These are phyloP conservation scores for Aspergillus coremiiformis DNA, from an alignment of 495 filamentous ascomycete genomes.

Conservation along the genomic window DNA sequence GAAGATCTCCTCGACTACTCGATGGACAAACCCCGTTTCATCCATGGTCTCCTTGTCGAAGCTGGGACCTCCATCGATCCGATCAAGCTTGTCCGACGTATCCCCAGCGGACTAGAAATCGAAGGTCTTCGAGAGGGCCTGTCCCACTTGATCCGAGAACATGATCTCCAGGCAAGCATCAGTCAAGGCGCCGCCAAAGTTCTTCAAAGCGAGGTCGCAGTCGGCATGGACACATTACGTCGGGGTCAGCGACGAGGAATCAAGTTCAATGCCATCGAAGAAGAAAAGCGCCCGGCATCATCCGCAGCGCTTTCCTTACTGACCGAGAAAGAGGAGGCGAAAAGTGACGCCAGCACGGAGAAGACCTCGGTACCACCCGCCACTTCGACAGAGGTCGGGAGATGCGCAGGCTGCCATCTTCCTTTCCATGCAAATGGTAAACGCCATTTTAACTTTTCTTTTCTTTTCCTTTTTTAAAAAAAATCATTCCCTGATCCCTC, in stretches of 20 bases:
- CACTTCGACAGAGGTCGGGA: slow-evolving; percentile 19
- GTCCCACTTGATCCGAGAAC: slow-evolving; percentile 79
- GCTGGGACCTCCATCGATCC: slow-evolving; percentile 90
- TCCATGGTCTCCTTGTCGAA: slow-evolving; percentile 84
- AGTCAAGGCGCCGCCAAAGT: slow-evolving; percentile 83
- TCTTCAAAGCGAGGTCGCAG: slow-evolving; percentile 75
- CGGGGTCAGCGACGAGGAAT: slow-evolving; percentile 74
- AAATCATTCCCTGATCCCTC: too few species aligned
- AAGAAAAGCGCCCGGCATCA: slow-evolving; percentile 10
- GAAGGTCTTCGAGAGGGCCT: slow-evolving; percentile 81
- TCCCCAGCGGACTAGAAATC: slow-evolving; percentile 86
- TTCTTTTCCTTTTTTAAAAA: not conserved
- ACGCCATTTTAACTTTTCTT: not conserved
- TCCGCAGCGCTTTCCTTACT: not conserved
- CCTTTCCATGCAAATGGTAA: slow-evolving; percentile 48
- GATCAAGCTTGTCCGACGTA: slow-evolving; percentile 78
- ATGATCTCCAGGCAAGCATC: slow-evolving; percentile 87
- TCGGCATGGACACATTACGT: slow-evolving; percentile 69
- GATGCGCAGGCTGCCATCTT: slow-evolving; percentile 55
- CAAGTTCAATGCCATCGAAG: slow-evolving; percentile 68
- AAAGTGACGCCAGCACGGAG: slow-evolving; percentile 13
- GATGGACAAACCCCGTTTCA: slow-evolving; percentile 95
- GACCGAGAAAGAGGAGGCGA: slow-evolving; percentile 4
- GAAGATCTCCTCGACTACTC: slow-evolving; percentile 88
- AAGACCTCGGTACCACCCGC: slow-evolving; percentile 8